Evolutionary conservation across 1,139 yeast genomes (phyloP).

Genomic region (Chernovozyma aurita): DNA sequence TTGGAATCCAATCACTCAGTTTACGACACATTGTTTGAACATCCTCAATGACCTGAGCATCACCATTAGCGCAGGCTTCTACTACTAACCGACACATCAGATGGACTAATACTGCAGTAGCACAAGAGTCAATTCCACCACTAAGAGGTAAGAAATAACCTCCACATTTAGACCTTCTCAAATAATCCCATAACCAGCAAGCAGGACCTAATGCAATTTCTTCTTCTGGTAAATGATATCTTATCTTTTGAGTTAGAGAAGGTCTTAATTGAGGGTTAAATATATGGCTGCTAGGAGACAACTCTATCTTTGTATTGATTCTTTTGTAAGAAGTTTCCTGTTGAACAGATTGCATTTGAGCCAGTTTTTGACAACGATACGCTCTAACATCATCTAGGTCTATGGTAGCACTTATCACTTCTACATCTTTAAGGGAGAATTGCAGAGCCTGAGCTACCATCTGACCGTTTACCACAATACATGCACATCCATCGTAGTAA

Average conservation of each 20-base stretch:
- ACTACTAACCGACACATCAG: conserved; percentile 89
- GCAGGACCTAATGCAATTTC: conserved; percentile 98
- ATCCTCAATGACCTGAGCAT: conserved; percentile 71
- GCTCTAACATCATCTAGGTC: conserved; percentile 88
- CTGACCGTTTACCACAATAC: conserved; percentile 86
- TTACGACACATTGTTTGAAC: conserved; percentile 56
- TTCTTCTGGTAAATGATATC: conserved; percentile 81
- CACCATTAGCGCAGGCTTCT: conserved; percentile 59
- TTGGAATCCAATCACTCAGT: conserved; percentile 59
- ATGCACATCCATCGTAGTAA: conserved; percentile 95
- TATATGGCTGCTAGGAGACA: conserved; percentile 52
- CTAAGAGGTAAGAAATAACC: conserved; percentile 91
- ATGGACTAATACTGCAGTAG: conserved; percentile 90
- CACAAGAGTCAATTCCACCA: conserved; percentile 98
- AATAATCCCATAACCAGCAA: conserved; percentile 98
- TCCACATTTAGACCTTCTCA: conserved; percentile 82
- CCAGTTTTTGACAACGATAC: conserved; percentile 72
- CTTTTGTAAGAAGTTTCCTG: conserved; percentile 54
- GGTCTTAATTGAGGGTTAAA: conserved; percentile 70
- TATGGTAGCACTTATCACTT: conserved; percentile 88
- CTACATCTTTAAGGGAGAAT: conserved; percentile 85
- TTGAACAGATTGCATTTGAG: conserved; percentile 68
- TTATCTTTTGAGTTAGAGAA: conserved; percentile 43
- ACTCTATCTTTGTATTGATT: conserved; percentile 55
- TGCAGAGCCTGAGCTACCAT: conserved; percentile 93